phyloP scores from a whole-genome alignment of 352 stramenopile genomes.

The Phytophthora crassamura region DNA sequence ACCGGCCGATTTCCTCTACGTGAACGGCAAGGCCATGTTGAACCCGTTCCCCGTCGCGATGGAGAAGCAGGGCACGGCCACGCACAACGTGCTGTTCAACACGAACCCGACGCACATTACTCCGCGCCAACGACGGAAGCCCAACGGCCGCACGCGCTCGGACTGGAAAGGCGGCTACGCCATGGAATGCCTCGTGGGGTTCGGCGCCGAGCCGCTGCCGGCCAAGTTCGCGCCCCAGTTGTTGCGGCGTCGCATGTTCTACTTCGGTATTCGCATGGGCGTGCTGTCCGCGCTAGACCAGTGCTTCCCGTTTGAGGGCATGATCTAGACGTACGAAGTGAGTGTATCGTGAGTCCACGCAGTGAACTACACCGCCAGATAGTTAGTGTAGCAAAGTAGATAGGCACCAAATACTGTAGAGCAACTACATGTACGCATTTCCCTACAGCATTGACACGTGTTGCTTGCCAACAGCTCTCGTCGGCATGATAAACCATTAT shows the following conservation, averaged over 20 bases:
- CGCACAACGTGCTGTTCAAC: slow-evolving; percentile 48
- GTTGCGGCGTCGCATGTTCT: slow-evolving; percentile 46
- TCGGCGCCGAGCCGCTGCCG: slow-evolving; percentile 42
- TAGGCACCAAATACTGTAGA: too few relatives aligned
- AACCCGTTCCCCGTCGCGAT: slow-evolving; percentile 51
- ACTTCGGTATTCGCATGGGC: slow-evolving; percentile 40
- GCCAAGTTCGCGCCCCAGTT: slow-evolving; percentile 37
- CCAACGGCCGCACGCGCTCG: slow-evolving; percentile 19
- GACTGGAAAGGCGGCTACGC: slow-evolving; percentile 28
- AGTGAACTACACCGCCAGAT: too few relatives aligned
- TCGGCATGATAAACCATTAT: slow-evolving; percentile 21
- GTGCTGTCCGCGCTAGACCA: slow-evolving; percentile 37
- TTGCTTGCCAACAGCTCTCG: background rate
- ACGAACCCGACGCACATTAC: slow-evolving; percentile 57
- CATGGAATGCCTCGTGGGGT: slow-evolving; percentile 52
- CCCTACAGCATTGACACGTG: background rate
- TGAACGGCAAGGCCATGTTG: slow-evolving; percentile 63
- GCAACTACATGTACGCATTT: too few relatives aligned
- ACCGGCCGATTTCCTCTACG: slow-evolving; percentile 53
- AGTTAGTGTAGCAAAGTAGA: background rate
- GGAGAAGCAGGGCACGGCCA: slow-evolving; percentile 35
- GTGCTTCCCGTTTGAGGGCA: slow-evolving; percentile 37
- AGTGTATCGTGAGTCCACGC: background rate
- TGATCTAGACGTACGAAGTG: slow-evolving; percentile 13
- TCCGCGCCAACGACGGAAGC: slow-evolving; percentile 40